Evolutionary conservation across 768 basidiomycete species (phyloP).

Genomic region (Podaxis mareebaensis): DNA sequence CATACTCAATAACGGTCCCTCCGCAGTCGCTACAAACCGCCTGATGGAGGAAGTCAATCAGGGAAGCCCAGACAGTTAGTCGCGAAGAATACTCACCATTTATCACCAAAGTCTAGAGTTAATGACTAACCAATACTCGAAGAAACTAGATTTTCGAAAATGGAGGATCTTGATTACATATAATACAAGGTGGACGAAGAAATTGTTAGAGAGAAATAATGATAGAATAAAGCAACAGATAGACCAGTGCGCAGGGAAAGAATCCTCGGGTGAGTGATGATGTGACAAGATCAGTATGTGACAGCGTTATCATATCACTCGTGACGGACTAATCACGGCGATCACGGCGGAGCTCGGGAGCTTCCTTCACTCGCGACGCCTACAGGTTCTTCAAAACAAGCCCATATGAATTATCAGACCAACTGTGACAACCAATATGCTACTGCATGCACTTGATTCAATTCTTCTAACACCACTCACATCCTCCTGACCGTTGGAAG

Average conservation of each 20-base stretch:
- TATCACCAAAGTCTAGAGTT: no score
- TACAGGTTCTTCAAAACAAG: not conserved
- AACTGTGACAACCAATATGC: not conserved
- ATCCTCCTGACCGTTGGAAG: conserved; percentile 2
- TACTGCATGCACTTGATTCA: not conserved
- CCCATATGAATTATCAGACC: not conserved
- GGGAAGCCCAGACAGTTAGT: not conserved
- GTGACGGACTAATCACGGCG: not conserved
- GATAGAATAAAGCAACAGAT: conserved; percentile 18
- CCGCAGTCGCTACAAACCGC: conserved; percentile 76
- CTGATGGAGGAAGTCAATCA: conserved; percentile 30
- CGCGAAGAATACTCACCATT: not conserved
- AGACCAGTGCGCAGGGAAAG: not conserved
- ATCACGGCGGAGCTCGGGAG: not conserved
- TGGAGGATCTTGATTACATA: not conserved
- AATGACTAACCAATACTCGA: not conserved
- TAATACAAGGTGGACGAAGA: conserved; percentile 12
- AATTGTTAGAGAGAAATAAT: conserved; percentile 17
- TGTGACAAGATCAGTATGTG: conserved; percentile 13
- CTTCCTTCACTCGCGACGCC: not conserved
- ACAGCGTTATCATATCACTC: conserved; percentile 10
- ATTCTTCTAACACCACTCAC: not conserved
- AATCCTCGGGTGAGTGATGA: not conserved
- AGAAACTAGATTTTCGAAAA: not conserved
- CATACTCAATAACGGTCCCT: conserved; percentile 84